phyloP scores from a whole-genome alignment of 768 basidiomycete genomes.

The Cystofilobasidium ferigula region DNA sequence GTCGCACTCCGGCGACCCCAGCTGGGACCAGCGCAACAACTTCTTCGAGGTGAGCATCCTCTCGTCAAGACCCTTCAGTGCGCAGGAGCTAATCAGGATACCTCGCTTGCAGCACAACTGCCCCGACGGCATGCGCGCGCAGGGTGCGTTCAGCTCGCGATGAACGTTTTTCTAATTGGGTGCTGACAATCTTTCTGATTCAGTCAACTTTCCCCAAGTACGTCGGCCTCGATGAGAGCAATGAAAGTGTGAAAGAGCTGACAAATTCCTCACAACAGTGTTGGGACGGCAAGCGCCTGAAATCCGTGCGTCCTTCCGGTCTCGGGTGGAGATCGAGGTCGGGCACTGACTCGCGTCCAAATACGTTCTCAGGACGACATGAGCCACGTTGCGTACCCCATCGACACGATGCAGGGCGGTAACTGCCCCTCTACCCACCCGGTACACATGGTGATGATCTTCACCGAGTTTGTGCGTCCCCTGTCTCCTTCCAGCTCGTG shows the following conservation, averaged over 20 bases:
- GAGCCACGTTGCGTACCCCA: not conserved
- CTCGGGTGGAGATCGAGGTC: conserved; percentile 20
- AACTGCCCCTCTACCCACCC: conserved; percentile 31
- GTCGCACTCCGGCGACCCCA: not conserved
- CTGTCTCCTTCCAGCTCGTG: conserved; percentile 32
- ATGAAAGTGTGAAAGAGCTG: not conserved
- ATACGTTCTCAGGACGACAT: too few relatives aligned
- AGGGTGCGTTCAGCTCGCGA: conserved; percentile 24
- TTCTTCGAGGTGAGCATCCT: too few relatives aligned
- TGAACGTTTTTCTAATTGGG: too few relatives aligned
- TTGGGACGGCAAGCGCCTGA: conserved; percentile 40
- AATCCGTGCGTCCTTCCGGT: conserved; percentile 38
- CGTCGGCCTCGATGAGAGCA: not conserved
- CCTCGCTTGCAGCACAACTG: conserved; percentile 39
- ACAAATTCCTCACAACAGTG: conserved; percentile 8
- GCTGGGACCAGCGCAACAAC: conserved; percentile 33
- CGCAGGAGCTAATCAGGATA: too few relatives aligned
- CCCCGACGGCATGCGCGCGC: conserved; percentile 38
- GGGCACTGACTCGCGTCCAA: not conserved
- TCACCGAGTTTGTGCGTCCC: conserved; percentile 37
- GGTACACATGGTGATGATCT: conserved; percentile 36
- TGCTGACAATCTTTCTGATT: not conserved
- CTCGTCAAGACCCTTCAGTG: too few relatives aligned
- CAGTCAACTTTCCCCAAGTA: conserved; percentile 36
- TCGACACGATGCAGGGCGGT: not conserved